These are phyloP conservation scores for Stemphylium vesicarium DNA, from an alignment of 2,329 filamentous ascomycete species.

Conservation along the genomic window DNA sequence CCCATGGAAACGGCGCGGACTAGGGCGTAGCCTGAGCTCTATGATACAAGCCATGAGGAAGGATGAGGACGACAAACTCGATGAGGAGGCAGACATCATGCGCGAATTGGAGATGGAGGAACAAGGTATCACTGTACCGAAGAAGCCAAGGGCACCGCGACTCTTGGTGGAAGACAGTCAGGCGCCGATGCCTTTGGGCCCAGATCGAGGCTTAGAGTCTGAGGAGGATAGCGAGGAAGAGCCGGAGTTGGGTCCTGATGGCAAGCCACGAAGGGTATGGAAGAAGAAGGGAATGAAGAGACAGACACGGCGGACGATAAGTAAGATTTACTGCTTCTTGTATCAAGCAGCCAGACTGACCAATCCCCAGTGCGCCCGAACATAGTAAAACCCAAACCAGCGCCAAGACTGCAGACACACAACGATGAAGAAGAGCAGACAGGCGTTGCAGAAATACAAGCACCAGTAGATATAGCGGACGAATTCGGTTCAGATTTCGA, in stretches of 20 bases:
- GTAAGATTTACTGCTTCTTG: conserved; percentile 24
- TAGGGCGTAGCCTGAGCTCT: conserved; percentile 74
- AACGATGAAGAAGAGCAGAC: conserved; percentile 49
- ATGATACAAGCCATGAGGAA: conserved; percentile 74
- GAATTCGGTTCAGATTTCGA: conserved; percentile 41
- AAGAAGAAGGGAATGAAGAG: conserved; percentile 88
- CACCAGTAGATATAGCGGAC: conserved; percentile 38
- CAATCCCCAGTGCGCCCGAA: conserved; percentile 48
- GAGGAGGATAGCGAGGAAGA: conserved; percentile 64
- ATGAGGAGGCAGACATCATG: conserved; percentile 76
- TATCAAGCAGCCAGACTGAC: conserved; percentile 24
- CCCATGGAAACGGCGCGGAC: conserved; percentile 52
- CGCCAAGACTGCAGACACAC: conserved; percentile 25
- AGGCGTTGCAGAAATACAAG: conserved; percentile 43
- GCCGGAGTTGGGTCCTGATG: conserved; percentile 58
- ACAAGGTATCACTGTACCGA: conserved; percentile 31
- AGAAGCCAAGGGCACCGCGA: conserved; percentile 36
- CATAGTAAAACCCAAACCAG: conserved; percentile 53
- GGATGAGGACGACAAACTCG: conserved; percentile 59
- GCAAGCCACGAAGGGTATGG: conserved; percentile 67
- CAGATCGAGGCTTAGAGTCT: conserved; percentile 56
- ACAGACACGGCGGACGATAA: conserved; percentile 73
- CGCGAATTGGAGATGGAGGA: conserved; percentile 69
- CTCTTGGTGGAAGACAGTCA: conserved; percentile 54
- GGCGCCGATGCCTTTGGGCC: conserved; percentile 52